These are phyloP conservation scores for Mycena alexandri DNA, from an alignment of 768 basidiomycete species.

Conservation along the genomic window DNA sequence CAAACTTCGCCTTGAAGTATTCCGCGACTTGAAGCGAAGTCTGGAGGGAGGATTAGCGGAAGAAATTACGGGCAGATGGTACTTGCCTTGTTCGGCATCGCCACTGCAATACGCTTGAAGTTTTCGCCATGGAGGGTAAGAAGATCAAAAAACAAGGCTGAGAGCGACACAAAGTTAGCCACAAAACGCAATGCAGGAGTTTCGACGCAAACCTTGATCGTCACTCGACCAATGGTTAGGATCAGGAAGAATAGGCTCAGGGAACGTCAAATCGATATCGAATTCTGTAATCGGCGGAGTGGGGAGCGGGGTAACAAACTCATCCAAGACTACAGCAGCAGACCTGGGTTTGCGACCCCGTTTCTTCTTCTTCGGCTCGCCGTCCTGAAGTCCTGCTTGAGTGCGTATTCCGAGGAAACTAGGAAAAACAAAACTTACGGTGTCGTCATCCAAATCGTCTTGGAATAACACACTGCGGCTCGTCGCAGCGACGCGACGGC, in stretches of 20 bases:
- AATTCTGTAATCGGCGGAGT: slow-evolving; percentile 39
- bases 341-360: slow-evolving; percentile 50
- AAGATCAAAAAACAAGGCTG: slow-evolving; percentile 61
- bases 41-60: slow-evolving; percentile 45
- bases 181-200: slow-evolving; percentile 7
- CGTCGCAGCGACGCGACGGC: slow-evolving; percentile 36
- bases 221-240: slow-evolving; percentile 68
- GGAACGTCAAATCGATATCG: slow-evolving; percentile 38
- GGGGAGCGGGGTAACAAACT: slow-evolving; percentile 31
- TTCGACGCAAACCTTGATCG: slow-evolving; percentile 66
- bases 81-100: slow-evolving; percentile 72
- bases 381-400: slow-evolving; percentile 40
- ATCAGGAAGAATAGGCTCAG: slow-evolving; percentile 46
- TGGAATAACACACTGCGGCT: slow-evolving; percentile 25
- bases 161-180: slow-evolving; percentile 48
- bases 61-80: neutral
- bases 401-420: slow-evolving; percentile 15
- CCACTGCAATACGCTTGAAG: slow-evolving; percentile 76
- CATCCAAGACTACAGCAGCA: slow-evolving; percentile 40
- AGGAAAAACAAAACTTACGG: slow-evolving; percentile 13
- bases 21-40: slow-evolving; percentile 68
- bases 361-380: slow-evolving; percentile 48
- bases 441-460: slow-evolving; percentile 34
- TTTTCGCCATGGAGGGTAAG: slow-evolving; percentile 74
- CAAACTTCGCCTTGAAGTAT: slow-evolving; percentile 61